Conservation (phyloP, 1,284 basidiomycete genomes). For the Heliocybe sulcata region DNA sequence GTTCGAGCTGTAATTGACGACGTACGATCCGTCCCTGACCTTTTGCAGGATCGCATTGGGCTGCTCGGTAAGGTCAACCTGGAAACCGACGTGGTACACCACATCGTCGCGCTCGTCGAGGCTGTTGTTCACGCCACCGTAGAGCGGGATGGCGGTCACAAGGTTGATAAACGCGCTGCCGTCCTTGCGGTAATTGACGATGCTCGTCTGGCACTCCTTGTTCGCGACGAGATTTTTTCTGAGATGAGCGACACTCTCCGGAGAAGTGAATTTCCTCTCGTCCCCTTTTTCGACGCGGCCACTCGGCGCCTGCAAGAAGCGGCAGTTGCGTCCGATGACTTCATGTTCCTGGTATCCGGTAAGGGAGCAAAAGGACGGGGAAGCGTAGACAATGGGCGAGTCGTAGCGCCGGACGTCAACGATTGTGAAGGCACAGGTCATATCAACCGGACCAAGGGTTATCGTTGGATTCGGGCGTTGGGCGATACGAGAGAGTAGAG, state of each 20-base stretch:
- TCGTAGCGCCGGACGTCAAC: conserved; percentile 79
- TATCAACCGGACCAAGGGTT: conserved; percentile 83
- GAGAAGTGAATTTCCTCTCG: conserved; percentile 59
- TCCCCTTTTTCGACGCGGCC: conserved; percentile 61
- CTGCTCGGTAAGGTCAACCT: conserved; percentile 84
- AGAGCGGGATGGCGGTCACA: conserved; percentile 79
- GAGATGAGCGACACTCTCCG: conserved; percentile 64
- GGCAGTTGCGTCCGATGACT: conserved; percentile 85
- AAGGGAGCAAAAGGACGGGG: conserved; percentile 70
- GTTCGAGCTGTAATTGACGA: conserved; percentile 40
- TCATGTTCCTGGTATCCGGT: conserved; percentile 81
- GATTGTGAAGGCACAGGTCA: conserved; percentile 86
- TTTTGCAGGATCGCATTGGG: conserved; percentile 78
- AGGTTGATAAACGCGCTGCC: conserved; percentile 86
- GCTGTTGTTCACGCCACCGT: conserved; percentile 48
- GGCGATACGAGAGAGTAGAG: conserved; percentile 74
- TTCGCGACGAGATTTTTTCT: conserved; percentile 58
- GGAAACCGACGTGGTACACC: conserved; percentile 89
- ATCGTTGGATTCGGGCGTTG: conserved; percentile 73
- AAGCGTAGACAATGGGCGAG: conserved; percentile 84
- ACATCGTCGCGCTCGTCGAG: conserved; percentile 49
- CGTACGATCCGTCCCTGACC: conserved; percentile 69
- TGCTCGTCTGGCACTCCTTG: conserved; percentile 83
- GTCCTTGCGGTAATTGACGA: conserved; percentile 86
- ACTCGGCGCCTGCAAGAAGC: conserved; percentile 77